These are phyloP conservation scores for Pichia occidentalis DNA, from an alignment of 805 yeast genomes.

Conservation along the genomic window DNA sequence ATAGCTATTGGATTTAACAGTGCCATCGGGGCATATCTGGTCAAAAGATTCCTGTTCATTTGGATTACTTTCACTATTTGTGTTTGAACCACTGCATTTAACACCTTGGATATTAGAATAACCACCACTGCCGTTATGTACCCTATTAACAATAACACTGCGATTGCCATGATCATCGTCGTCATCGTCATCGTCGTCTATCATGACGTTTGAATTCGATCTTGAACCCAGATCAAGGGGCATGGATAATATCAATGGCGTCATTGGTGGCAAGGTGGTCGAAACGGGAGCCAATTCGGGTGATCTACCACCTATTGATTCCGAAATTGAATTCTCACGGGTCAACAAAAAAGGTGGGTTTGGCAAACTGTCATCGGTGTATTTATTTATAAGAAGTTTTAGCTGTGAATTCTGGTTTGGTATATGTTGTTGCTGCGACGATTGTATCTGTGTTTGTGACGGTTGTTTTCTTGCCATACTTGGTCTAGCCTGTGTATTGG, in stretches of 20 bases:
- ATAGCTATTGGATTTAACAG: not conserved
- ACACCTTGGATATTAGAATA: too few relatives aligned
- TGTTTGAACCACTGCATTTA: too few relatives aligned
- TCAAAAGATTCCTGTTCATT: too few relatives aligned
- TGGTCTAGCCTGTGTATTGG: slow-evolving; percentile 14
- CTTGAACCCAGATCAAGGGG: slow-evolving; percentile 14
- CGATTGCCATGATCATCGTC: not conserved
- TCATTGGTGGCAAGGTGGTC: slow-evolving; percentile 32
- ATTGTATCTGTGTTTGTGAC: slow-evolving; percentile 5
- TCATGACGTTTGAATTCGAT: slow-evolving; percentile 8
- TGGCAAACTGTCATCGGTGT: slow-evolving; percentile 1
- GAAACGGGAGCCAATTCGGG: slow-evolving; percentile 32
- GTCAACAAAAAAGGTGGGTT: slow-evolving; percentile 10
- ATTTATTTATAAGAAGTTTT: slow-evolving; percentile 1
- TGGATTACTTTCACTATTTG: too few relatives aligned
- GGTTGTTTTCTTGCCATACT: too few relatives aligned
- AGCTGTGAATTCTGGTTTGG: slow-evolving; percentile 1
- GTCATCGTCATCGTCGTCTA: slow-evolving; percentile 16
- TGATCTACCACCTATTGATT: slow-evolving; percentile 28
- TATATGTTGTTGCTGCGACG: slow-evolving; percentile 1
- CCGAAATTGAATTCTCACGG: slow-evolving; percentile 21
- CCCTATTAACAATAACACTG: not conserved
- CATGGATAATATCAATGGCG: slow-evolving; percentile 29
- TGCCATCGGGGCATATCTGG: too few relatives aligned
- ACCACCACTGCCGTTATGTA: slow-evolving; percentile 2